Percentiles rank a stretch among this genome's conserved stretches.
phyloP scores from a whole-genome alignment of 192 early-diverging fungal species.

The Cladochytrium replicatum region DNA sequence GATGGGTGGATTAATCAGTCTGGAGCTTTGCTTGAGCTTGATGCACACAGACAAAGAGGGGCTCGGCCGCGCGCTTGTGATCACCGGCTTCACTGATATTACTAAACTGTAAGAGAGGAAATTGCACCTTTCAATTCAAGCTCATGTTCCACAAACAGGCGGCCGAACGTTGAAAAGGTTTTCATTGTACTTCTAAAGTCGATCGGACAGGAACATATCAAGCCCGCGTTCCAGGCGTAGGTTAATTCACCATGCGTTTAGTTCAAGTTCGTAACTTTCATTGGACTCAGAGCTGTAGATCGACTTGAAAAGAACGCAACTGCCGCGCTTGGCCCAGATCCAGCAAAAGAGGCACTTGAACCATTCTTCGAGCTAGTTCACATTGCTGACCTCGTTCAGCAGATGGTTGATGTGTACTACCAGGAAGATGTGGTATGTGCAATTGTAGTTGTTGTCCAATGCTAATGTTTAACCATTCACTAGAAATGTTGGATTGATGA shows the following conservation, averaged over 20 bases:
- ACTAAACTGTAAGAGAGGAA: slow-evolving; percentile 19
- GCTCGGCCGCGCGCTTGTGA: slow-evolving; percentile 36
- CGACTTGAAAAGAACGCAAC: neutral
- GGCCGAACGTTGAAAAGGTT: slow-evolving; percentile 64
- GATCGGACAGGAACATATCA: slow-evolving; percentile 64
- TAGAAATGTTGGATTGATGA: slow-evolving; percentile 68
- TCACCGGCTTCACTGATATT: slow-evolving; percentile 27
- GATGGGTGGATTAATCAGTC: slow-evolving; percentile 53
- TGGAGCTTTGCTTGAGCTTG: slow-evolving; percentile 79
- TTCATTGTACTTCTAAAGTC: slow-evolving; percentile 64
- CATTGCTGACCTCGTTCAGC: slow-evolving; percentile 82
- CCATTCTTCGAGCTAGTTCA: slow-evolving; percentile 89
- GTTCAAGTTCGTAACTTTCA: neutral
- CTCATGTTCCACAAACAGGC: slow-evolving; percentile 22
- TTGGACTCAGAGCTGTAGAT: no score
- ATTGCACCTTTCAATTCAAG: neutral
- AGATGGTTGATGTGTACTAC: slow-evolving; percentile 92
- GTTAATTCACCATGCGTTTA: slow-evolving; percentile 15
- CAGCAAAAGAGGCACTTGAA: no score
- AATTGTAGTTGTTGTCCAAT: neutral
- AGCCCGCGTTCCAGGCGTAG: slow-evolving; percentile 52
- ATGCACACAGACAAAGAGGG: slow-evolving; percentile 81
- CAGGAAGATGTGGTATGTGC: slow-evolving; percentile 67
- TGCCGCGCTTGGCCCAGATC: neutral
- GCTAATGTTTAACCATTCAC: neutral